phyloP scores from a whole-genome alignment of 2,329 filamentous ascomycete species.

The Cladosporium sphaerospermum region DNA sequence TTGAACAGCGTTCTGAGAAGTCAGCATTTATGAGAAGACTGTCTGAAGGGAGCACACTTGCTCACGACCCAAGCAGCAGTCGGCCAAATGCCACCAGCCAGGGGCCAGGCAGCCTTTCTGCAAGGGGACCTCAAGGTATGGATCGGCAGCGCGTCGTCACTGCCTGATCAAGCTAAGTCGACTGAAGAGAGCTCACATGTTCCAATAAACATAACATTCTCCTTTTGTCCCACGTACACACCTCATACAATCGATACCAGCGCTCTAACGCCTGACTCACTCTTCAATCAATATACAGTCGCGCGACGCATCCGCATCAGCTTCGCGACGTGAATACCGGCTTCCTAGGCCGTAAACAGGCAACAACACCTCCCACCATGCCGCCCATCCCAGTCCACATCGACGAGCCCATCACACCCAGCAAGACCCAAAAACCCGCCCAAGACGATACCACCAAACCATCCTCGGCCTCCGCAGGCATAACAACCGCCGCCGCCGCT shows the following conservation, averaged over 20 bases:
- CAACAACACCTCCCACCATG: constrained; percentile 28
- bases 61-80: too few species aligned
- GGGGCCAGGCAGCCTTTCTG: neutral
- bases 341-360: neutral
- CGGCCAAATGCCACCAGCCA: neutral
- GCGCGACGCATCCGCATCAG: too few species aligned
- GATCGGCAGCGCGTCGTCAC: constrained; percentile 7
- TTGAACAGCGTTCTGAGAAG: too few species aligned
- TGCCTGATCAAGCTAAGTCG: neutral
- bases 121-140: neutral
- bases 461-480: constrained; percentile 3
- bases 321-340: too few species aligned
- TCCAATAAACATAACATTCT: too few species aligned
- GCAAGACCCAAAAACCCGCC: constrained; percentile 27
- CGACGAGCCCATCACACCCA: constrained; percentile 40
- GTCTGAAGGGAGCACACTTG: too few species aligned
- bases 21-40: too few species aligned
- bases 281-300: too few species aligned
- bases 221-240: too few species aligned
- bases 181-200: neutral
- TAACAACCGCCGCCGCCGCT: constrained; percentile 20
- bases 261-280: too few species aligned
- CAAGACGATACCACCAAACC: constrained; percentile 27
- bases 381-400: constrained; percentile 43
- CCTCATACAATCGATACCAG: neutral